phyloP scores from a whole-genome alignment of 2,329 filamentous ascomycete species.

The Fusarium graminum region DNA sequence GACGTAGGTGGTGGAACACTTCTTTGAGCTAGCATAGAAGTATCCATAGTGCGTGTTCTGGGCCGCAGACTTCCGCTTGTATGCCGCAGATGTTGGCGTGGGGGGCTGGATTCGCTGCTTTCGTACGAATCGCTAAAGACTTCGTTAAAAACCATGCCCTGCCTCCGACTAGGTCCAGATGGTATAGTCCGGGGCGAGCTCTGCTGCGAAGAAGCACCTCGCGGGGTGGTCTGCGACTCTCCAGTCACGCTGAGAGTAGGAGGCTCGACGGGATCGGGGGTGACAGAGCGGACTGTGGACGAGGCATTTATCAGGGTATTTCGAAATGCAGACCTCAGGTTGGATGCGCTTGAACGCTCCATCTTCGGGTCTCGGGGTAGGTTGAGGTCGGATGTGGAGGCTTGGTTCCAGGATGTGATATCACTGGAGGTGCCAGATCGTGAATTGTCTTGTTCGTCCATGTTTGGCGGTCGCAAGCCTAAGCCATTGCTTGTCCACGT shows the following conservation, averaged over 20 bases:
- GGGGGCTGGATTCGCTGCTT: slow-evolving; percentile 57
- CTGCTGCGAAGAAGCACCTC: slow-evolving; percentile 50
- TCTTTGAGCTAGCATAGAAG: slow-evolving; percentile 63
- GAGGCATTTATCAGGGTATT: slow-evolving; percentile 50
- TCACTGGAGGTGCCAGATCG: slow-evolving; percentile 55
- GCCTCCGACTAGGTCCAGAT: slow-evolving; percentile 61
- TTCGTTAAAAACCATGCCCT: slow-evolving; percentile 73
- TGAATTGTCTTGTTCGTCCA: slow-evolving; percentile 59
- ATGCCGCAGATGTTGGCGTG: slow-evolving; percentile 52
- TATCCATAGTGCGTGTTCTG: slow-evolving; percentile 71
- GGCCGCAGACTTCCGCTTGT: slow-evolving; percentile 59
- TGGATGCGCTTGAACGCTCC: slow-evolving; percentile 55
- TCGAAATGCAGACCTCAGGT: slow-evolving; percentile 54
- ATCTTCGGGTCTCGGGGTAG: slow-evolving; percentile 49
- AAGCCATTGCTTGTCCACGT: slow-evolving; percentile 59
- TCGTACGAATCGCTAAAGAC: slow-evolving; percentile 65
- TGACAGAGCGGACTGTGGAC: slow-evolving; percentile 72
- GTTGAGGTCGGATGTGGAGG: slow-evolving; percentile 49
- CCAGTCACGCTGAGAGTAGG: slow-evolving; percentile 42
- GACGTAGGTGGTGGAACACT: slow-evolving; percentile 54
- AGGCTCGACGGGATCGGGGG: slow-evolving; percentile 68
- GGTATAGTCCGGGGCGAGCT: slow-evolving; percentile 52
- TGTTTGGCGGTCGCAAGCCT: slow-evolving; percentile 60
- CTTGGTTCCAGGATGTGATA: slow-evolving; percentile 52
- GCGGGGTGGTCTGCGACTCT: slow-evolving; percentile 45